Evolutionary conservation across 1,284 basidiomycete genomes (phyloP).

Genomic region (Cystobasidium pallidum): DNA sequence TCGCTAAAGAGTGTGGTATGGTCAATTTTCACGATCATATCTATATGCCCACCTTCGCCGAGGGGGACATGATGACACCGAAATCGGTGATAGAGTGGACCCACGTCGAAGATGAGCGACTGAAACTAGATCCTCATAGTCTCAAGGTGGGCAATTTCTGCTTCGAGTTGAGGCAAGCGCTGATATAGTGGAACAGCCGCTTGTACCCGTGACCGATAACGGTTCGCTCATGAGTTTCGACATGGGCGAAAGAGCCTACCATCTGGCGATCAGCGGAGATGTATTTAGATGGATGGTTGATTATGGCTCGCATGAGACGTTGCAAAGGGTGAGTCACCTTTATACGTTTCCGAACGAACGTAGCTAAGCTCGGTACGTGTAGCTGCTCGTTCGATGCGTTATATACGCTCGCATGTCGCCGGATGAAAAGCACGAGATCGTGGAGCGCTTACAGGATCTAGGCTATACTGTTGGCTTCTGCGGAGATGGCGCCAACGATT

Average conservation of each 20-base stretch:
- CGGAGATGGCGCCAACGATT: conserved; percentile 98
- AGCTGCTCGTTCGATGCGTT: conserved; percentile 99
- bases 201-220: conserved; percentile 34
- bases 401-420: conserved; percentile 99
- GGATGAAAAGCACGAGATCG: conserved; percentile 98
- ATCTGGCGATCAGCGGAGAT: conserved; percentile 92
- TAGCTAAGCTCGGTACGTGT: conserved; percentile 22
- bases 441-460: conserved; percentile 87
- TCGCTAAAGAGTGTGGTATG: conserved; percentile 91
- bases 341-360: not conserved
- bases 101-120: conserved; percentile 83
- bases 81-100: conserved; percentile 81
- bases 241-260: conserved; percentile 71
- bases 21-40: conserved; percentile 87
- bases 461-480: conserved; percentile 98
- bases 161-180: not conserved
- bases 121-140: conserved; percentile 85
- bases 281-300: conserved; percentile 99
- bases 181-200: not conserved
- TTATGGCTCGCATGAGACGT: conserved; percentile 86
- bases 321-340: conserved; percentile 73
- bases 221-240: conserved; percentile 49
- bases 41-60: conserved; percentile 81
- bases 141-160: conserved; percentile 62
- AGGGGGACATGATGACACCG: conserved; percentile 61